Conservation (phyloP, 2,329 filamentous ascomycete genomes). For the Cordyceps pruinosa region DNA sequence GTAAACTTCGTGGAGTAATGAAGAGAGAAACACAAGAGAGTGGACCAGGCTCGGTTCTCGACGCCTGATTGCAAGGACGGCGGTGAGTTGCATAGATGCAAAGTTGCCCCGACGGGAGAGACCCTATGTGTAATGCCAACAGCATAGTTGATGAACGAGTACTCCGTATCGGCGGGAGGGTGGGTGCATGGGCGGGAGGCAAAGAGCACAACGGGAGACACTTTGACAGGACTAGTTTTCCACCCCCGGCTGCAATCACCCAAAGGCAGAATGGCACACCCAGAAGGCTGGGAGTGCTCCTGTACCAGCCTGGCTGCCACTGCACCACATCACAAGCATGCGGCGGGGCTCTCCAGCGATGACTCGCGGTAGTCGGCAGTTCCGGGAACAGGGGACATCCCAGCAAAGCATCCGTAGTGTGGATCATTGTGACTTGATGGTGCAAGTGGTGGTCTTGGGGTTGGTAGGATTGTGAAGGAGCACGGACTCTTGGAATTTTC, state of each 20-base stretch:
- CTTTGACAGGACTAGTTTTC: slow-evolving; percentile 9
- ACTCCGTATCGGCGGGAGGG: slow-evolving; percentile 2
- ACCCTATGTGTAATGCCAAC: slow-evolving; percentile 3
- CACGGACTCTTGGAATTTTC: slow-evolving; percentile 9
- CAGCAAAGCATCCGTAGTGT: slow-evolving; percentile 10
- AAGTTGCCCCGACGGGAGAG: neutral
- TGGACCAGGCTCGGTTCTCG: slow-evolving; percentile 9
- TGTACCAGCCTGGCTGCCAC: slow-evolving; percentile 6
- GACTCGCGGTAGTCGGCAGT: slow-evolving; percentile 15
- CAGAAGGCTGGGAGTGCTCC: neutral
- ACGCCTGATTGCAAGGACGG: slow-evolving; percentile 3
- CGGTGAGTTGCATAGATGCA: neutral
- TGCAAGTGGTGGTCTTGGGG: neutral
- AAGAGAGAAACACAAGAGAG: neutral
- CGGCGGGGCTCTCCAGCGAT: slow-evolving; percentile 8
- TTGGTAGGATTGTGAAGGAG: slow-evolving; percentile 6
- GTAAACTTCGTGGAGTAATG: slow-evolving; percentile 6
- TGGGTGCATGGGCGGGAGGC: neutral
- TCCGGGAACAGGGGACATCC: slow-evolving; percentile 12
- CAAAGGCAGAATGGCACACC: neutral
- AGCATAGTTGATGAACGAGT: neutral
- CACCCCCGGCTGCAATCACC: slow-evolving; percentile 2
- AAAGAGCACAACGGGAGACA: neutral
- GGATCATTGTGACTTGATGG: slow-evolving; percentile 8
- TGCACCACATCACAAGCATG: slow-evolving; percentile 9